Evolutionary conservation across 2,329 filamentous ascomycete species (phyloP).

Genomic region (Ciborinia camelliae): DNA sequence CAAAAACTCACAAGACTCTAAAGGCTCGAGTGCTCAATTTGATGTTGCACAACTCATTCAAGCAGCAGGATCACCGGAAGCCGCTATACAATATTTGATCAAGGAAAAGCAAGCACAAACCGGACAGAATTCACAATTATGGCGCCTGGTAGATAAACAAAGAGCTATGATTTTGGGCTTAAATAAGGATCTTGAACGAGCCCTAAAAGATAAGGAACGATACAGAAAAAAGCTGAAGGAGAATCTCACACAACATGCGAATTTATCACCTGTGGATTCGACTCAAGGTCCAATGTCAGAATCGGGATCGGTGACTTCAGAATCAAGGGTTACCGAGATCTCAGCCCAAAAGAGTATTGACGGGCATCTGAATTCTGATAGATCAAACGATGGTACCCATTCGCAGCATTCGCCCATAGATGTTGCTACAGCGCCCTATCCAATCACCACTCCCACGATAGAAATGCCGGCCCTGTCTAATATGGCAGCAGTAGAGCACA

Average conservation of each 20-base stretch:
- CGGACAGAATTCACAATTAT: conserved; percentile 87
- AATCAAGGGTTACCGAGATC: conserved; percentile 20
- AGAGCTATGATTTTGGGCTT: conserved; percentile 87
- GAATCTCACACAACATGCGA: conserved; percentile 44
- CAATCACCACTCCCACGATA: conserved; percentile 57
- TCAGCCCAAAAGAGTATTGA: conserved; percentile 24
- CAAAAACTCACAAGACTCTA: conserved; percentile 54
- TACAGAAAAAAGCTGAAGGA: conserved; percentile 92
- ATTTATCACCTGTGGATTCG: conserved; percentile 35
- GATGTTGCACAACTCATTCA: conserved; percentile 79
- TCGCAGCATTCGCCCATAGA: conserved; percentile 53
- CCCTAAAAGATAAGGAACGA: conserved; percentile 89
- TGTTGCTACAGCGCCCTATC: conserved; percentile 58
- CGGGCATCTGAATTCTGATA: conserved; percentile 32
- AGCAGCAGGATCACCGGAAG: conserved; percentile 83
- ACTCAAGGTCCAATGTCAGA: conserved; percentile 33
- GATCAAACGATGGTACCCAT: conserved; percentile 29
- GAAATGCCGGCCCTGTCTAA: conserved; percentile 41
- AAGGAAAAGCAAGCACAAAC: conserved; percentile 88
- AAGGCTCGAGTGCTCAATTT: conserved; percentile 51
- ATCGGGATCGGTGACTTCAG: conserved; percentile 30
- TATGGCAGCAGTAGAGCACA: conserved; percentile 53
- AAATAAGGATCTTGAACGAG: conserved; percentile 89
- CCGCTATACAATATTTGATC: conserved; percentile 80
- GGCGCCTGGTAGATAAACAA: conserved; percentile 95